Base-by-base conservation (phyloP, 2,329 filamentous ascomycete species). In the Xylariaceae sp. region DNA sequence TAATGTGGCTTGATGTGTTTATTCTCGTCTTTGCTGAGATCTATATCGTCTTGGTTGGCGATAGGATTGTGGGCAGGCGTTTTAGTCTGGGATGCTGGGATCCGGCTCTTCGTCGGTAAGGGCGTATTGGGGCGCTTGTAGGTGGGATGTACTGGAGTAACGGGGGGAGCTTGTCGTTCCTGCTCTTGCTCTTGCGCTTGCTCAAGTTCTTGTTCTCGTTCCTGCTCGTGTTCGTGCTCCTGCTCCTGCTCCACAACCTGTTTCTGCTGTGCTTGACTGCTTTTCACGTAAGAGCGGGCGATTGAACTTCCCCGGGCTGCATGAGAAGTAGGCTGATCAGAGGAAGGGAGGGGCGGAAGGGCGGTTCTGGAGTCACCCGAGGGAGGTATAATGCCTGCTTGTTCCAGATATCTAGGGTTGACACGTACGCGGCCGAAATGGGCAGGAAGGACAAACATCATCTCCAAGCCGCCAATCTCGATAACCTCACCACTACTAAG, bases 401-500 rank as follows among this genome's bases (percentile, higher is more conserved):
- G 85, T 66, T 89, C 83, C 13, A 89, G 81, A 70, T 88, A 92
- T 68, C 77, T 83, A 18, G 81, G 81, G 69, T 89, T 84, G 61
- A 95, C 86, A 51, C 83, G 80, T 30, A 92, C 80, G 23, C 84
- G 83, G 58, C 78, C 79, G 51, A 84, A 80, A 65, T 89, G 87
- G 23, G 85, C 85, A 0, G 94, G 93, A n/a, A 96, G 84, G 52
- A 97, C 90, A 74, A 99, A 99, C 80, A 97, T 93, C 94, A 99
- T 99, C 77, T 99, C 93, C 0, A 94, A 89, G 56, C 90, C 90
- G 68, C 88, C 89, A 70, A 97, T 90, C 70, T 96, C 92, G 59
- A 99, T 87, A 49, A 97, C 90, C 72, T 93, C 88, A 59, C 94
- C 94, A 68, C 92, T 96, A 48, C 85, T 84, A 30, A 99, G 81